These are phyloP conservation scores for Vanrija humicola DNA, from an alignment of 1,284 basidiomycete species.

Conservation along the genomic window DNA sequence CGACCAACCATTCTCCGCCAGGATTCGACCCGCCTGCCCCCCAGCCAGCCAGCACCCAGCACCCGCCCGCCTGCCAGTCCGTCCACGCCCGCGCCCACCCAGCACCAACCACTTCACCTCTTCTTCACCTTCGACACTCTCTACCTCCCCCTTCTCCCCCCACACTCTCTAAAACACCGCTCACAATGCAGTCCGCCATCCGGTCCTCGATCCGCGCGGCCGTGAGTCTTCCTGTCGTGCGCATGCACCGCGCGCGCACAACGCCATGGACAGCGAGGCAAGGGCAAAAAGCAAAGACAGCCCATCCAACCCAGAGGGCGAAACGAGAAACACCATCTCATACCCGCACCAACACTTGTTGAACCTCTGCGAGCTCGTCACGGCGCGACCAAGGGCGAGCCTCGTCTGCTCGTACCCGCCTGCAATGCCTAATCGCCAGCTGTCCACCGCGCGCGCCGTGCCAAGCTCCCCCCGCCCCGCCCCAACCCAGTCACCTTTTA, in stretches of 20 bases:
- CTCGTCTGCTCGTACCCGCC: neutral
- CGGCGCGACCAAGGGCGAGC: too few species aligned
- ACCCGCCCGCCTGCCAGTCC: constrained; percentile 14
- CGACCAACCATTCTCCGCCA: too few species aligned
- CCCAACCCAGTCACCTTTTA: neutral
- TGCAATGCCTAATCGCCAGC: too few species aligned
- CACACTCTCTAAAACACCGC: constrained; percentile 26
- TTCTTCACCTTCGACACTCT: constrained; percentile 44
- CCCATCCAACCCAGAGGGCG: neutral
- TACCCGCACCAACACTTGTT: neutral
- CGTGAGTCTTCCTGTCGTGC: constrained; percentile 20
- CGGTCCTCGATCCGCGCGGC: constrained; percentile 60
- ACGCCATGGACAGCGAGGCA: constrained; percentile 4
- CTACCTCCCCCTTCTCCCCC: constrained; percentile 50
- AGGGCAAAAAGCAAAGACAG: neutral
- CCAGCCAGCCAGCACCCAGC: constrained; percentile 14
- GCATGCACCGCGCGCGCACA: neutral
- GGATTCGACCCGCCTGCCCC: too few species aligned
- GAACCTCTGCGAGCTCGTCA: too few species aligned
- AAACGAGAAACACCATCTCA: neutral
- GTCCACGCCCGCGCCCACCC: constrained; percentile 2
- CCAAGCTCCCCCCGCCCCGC: constrained; percentile 9
- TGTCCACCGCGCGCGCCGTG: constrained; percentile 19
- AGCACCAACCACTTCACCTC: constrained; percentile 11
- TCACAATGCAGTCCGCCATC: constrained; percentile 79